Conservation (phyloP, 2,329 filamentous ascomycete genomes). For the Trichothecium roseum region DNA sequence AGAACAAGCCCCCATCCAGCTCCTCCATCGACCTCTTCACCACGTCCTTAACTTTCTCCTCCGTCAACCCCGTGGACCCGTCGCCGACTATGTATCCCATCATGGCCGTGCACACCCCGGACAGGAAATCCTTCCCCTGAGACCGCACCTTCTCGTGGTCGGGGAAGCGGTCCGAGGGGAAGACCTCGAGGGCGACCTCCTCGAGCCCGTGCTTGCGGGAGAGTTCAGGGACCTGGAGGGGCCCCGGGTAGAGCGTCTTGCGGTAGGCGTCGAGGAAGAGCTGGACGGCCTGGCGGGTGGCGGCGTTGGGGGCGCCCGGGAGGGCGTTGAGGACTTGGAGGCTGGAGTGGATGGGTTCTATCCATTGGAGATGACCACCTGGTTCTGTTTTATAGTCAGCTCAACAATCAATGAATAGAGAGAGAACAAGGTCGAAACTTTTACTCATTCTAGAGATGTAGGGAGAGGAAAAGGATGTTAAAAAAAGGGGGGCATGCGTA, state of each 20-base stretch:
- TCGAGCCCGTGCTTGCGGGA: not conserved
- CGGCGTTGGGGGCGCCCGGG: slow-evolving; percentile 74
- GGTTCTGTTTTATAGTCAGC: no score
- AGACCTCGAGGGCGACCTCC: not conserved
- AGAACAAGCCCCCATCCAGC: not conserved
- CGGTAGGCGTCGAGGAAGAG: slow-evolving; percentile 18
- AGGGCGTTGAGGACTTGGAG: slow-evolving; percentile 33
- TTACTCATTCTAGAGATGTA: no score
- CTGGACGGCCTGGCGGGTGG: slow-evolving; percentile 69
- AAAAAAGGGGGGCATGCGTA: no score
- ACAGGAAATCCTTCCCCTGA: slow-evolving; percentile 1
- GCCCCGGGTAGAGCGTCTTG: slow-evolving; percentile 1
- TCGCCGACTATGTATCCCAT: not conserved
- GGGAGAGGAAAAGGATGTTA: no score
- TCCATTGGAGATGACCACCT: slow-evolving; percentile 1
- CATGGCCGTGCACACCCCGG: slow-evolving; percentile 1
- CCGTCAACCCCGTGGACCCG: not conserved
- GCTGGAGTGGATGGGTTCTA: slow-evolving; percentile 1
- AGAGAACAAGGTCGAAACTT: no score
- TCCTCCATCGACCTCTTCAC: slow-evolving; percentile 1
- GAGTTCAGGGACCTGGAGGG: not conserved
- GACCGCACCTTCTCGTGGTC: not conserved
- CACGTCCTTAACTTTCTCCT: not conserved
- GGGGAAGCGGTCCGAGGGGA: not conserved
- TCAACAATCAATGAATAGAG: no score